Conservation (phyloP, 148 eudicot species). For the Diospyros lotus region DNA sequence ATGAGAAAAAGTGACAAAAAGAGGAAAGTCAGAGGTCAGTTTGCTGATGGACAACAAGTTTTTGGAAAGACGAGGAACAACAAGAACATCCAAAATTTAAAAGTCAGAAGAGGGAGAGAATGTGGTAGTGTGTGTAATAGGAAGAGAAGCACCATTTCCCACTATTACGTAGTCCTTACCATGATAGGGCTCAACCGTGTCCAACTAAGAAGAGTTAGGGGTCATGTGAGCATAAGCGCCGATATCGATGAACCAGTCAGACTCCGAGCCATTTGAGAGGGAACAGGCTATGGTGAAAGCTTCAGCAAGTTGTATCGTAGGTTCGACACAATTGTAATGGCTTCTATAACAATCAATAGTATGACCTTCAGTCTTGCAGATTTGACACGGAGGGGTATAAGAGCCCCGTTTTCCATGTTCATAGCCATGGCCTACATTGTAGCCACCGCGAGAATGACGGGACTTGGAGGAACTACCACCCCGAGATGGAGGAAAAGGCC, state of each 20-base stretch:
- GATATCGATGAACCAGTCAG: background rate
- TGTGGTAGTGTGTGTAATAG: background rate
- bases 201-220: background rate
- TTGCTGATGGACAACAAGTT: conserved; percentile 10
- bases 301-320: background rate
- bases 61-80: conserved; percentile 3
- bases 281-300: background rate
- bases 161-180: background rate
- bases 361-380: background rate
- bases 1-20: background rate
- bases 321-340: background rate
- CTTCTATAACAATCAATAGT: background rate
- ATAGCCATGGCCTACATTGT: background rate
- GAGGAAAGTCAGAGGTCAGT: conserved; percentile 8
- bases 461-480: background rate
- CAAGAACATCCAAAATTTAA: background rate
- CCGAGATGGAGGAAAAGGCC: background rate
- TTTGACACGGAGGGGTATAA: background rate
- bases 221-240: conserved; percentile 11
- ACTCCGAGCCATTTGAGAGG: background rate
- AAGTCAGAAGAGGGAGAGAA: background rate
- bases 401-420: background rate
- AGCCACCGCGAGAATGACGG: background rate
- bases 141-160: too few relatives aligned
- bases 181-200: background rate